These are phyloP conservation scores for Saccharomyces hybrid DNA, from an alignment of 1,139 yeast genomes.

Conservation along the genomic window DNA sequence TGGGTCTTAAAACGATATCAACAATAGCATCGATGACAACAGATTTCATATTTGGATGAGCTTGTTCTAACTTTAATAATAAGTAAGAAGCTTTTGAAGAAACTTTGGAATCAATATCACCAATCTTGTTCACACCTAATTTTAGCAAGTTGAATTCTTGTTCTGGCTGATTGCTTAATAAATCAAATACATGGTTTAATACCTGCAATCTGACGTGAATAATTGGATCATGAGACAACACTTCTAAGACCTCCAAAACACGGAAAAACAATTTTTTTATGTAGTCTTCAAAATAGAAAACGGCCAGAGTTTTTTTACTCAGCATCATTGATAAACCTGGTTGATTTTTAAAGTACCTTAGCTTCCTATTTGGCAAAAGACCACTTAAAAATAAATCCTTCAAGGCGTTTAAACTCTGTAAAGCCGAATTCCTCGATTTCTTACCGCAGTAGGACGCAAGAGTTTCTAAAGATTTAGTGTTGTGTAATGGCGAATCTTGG, in stretches of 20 bases:
- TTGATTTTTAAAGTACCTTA: slow-evolving; percentile 75
- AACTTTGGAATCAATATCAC: slow-evolving; percentile 87
- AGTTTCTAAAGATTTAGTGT: slow-evolving; percentile 74
- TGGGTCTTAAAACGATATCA: slow-evolving; percentile 70
- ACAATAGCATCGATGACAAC: slow-evolving; percentile 72
- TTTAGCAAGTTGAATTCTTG: slow-evolving; percentile 89
- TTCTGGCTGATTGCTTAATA: slow-evolving; percentile 86
- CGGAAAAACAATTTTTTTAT: slow-evolving; percentile 72
- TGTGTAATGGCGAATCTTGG: slow-evolving; percentile 93
- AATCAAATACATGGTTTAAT: slow-evolving; percentile 68
- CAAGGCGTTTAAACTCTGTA: slow-evolving; percentile 83
- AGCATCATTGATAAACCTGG: slow-evolving; percentile 44
- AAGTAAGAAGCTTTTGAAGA: slow-evolving; percentile 83
- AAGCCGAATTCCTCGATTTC: slow-evolving; percentile 91
- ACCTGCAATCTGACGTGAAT: slow-evolving; percentile 78
- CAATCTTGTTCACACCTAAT: slow-evolving; percentile 86
- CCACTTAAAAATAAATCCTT: slow-evolving; percentile 78
- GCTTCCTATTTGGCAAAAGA: slow-evolving; percentile 77
- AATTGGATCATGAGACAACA: slow-evolving; percentile 80
- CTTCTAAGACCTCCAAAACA: slow-evolving; percentile 52
- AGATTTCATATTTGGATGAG: slow-evolving; percentile 93
- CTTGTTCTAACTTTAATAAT: slow-evolving; percentile 72
- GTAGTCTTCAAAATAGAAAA: slow-evolving; percentile 85
- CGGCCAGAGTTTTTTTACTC: slow-evolving; percentile 50
- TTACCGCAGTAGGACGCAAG: slow-evolving; percentile 74